A percentile compares a stretch with the other conserved stretches of the same genome.
Evolutionary conservation across 371 early-diverging fungal genomes (phyloP).

Genomic region (Syncephalis plumigaleata): DNA sequence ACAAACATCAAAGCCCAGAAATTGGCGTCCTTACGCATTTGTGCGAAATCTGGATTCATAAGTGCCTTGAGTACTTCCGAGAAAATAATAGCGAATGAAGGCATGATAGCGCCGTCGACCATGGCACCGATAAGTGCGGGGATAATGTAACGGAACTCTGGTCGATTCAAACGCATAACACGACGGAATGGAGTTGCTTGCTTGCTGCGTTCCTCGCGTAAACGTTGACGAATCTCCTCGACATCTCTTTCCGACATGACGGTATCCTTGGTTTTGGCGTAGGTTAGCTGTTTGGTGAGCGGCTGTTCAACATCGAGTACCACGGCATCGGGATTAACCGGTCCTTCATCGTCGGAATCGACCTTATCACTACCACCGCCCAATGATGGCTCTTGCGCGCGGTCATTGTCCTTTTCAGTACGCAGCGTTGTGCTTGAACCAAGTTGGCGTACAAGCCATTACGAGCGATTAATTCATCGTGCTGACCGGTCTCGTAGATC

Average conservation of each 20-base stretch:
- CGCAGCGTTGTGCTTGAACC: conserved; percentile 24
- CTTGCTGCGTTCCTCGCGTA: too few species aligned
- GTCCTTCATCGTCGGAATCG: too few species aligned
- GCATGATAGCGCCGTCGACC: conserved; percentile 11
- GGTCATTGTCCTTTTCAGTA: neutral
- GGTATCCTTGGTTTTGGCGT: neutral
- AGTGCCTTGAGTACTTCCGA: conserved; percentile 24
- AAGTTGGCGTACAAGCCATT: conserved; percentile 33
- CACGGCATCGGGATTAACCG: too few species aligned
- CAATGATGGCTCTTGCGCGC: too few species aligned
- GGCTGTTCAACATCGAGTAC: too few species aligned
- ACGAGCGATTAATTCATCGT: conserved; percentile 31
- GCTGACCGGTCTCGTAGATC: conserved; percentile 53
- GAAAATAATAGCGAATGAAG: conserved; percentile 32
- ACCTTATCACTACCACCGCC: too few species aligned
- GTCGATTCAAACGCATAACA: conserved; percentile 10
- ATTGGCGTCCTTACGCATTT: conserved; percentile 20
- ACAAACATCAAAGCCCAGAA: conserved; percentile 66
- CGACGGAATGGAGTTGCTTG: conserved; percentile 1
- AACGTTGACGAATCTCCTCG: neutral
- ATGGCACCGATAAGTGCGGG: conserved; percentile 10
- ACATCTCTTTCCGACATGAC: conserved; percentile 1
- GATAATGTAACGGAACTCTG: conserved; percentile 7
- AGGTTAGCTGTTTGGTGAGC: too few species aligned
- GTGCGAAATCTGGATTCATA: conserved; percentile 5